Conservation (phyloP, 2,329 filamentous ascomycete species). For the Zymoseptoria tritici region DNA sequence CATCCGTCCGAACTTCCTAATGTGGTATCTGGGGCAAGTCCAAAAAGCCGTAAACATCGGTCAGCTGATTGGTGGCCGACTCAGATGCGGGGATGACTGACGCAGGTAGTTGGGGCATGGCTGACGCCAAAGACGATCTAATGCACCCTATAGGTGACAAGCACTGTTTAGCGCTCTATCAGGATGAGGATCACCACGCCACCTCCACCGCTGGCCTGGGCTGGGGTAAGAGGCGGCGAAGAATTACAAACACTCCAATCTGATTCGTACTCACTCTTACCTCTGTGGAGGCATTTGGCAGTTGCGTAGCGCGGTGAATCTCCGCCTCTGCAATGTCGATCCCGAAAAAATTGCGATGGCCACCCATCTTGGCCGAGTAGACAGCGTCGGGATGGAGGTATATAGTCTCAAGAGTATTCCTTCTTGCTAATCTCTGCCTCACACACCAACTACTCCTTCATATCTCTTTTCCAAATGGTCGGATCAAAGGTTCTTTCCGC, state of each 20-base stretch:
- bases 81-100: not conserved
- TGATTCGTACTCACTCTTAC: not conserved
- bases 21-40: not conserved
- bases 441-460: not conserved
- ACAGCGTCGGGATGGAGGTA: not conserved
- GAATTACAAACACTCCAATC: not conserved
- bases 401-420: not conserved
- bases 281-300: not conserved
- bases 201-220: not conserved
- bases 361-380: not conserved
- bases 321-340: not conserved
- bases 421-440: not conserved
- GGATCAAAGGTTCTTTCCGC: slow-evolving; percentile 2
- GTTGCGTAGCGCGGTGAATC: not conserved
- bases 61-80: not conserved
- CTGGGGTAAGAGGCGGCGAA: not conserved
- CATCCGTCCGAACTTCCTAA: not conserved
- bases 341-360: not conserved
- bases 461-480: not conserved
- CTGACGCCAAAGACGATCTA: not conserved
- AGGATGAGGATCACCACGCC: not conserved
- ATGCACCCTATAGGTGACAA: not conserved
- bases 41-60: not conserved
- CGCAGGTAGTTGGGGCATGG: not conserved
- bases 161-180: not conserved